These are phyloP conservation scores for Syncephalastrum racemosum DNA, from an alignment of 371 early-diverging fungal species.

Conservation along the genomic window DNA sequence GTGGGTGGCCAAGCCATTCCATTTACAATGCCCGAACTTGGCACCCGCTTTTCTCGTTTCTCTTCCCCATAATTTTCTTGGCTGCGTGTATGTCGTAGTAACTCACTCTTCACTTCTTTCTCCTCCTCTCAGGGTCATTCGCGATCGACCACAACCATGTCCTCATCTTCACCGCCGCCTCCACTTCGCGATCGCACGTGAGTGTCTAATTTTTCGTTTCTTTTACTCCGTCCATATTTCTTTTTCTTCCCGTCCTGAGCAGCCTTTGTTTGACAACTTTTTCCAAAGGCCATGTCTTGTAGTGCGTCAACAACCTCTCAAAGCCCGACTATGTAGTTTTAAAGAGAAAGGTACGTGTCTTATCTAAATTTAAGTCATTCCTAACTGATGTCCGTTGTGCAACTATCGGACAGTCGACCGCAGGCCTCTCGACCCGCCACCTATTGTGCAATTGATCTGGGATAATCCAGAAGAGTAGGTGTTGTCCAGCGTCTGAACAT, in stretches of 20 bases:
- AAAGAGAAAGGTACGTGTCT: conserved; percentile 48
- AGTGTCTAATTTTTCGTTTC: too few species aligned
- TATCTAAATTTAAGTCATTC: conserved; percentile 1
- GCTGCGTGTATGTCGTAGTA: too few species aligned
- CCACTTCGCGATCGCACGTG: too few species aligned
- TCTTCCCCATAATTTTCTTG: too few species aligned
- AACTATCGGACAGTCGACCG: conserved; percentile 37
- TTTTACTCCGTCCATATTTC: neutral
- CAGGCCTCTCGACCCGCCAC: conserved; percentile 53
- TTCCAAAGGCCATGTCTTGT: conserved; percentile 10
- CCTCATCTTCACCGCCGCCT: too few species aligned
- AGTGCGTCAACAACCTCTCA: conserved; percentile 53
- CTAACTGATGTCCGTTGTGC: neutral
- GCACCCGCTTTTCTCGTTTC: too few species aligned
- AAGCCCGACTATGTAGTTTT: conserved; percentile 56
- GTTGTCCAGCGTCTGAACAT: neutral
- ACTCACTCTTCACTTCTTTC: too few species aligned
- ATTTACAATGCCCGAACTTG: too few species aligned
- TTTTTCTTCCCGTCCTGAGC: neutral
- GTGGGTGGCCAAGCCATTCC: too few species aligned
- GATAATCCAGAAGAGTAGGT: conserved; percentile 19
- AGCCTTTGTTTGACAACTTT: conserved; percentile 1
- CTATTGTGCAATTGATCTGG: conserved; percentile 40
- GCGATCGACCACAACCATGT: too few species aligned
- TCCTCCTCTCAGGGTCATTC: too few species aligned